A percentile compares a stretch with the other conserved stretches of the same genome.
These are phyloP conservation scores for Corchorus capsularis DNA, from an alignment of 345 rosid species.

Conservation along the genomic window DNA sequence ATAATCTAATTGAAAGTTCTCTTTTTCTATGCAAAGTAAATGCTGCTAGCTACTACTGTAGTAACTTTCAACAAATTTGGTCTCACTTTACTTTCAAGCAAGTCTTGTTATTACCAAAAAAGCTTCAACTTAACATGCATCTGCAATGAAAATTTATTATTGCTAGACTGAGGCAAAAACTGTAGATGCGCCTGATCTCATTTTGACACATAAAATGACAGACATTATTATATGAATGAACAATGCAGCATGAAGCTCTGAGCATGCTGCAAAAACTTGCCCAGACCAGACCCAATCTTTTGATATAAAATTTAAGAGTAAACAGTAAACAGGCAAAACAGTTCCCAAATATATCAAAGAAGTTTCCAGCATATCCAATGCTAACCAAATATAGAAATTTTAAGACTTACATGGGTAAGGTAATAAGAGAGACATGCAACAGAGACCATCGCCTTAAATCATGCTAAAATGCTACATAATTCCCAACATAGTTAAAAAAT, in stretches of 20 bases:
- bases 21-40: not conserved
- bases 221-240: not conserved
- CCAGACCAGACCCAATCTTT: too few species aligned
- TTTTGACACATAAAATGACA: conserved; percentile 7
- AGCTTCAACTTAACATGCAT: too few species aligned
- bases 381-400: conserved; percentile 25
- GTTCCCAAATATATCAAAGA: conserved; percentile 16
- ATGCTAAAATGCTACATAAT: conserved; percentile 21
- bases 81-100: not conserved
- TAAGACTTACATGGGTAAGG: conserved; percentile 7
- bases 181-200: not conserved
- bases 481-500: conserved; percentile 6
- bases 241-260: not conserved
- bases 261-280: too few species aligned
- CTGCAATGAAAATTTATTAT: not conserved
- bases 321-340: not conserved
- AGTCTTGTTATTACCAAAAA: not conserved
- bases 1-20: not conserved
- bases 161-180: conserved; percentile 1
- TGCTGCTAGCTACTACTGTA: too few species aligned
- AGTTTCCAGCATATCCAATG: conserved; percentile 10
- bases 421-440: conserved; percentile 1
- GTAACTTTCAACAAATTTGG: too few species aligned
- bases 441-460: conserved; percentile 25
- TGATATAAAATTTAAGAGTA: too few species aligned